Evolutionary conservation across 2,329 filamentous ascomycete genomes (phyloP).

Genomic region (Sodiomyces alkalinus): DNA sequence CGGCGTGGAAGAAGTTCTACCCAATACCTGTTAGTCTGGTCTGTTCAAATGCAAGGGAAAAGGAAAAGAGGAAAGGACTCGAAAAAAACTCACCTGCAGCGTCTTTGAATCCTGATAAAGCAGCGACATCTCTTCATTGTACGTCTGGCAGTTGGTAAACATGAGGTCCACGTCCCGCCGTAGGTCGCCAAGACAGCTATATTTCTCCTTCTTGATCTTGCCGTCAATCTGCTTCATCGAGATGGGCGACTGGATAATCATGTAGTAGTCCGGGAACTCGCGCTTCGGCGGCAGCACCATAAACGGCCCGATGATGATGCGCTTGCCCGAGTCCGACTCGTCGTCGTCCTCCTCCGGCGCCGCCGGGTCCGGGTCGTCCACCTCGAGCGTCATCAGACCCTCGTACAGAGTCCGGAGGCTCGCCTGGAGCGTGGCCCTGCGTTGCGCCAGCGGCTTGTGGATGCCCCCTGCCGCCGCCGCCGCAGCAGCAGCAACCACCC

Average conservation of each 20-base stretch:
- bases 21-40: constrained; percentile 17
- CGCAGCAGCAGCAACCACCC: constrained; percentile 19
- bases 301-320: constrained; percentile 86
- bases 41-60: too few relatives aligned
- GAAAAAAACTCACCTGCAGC: constrained; percentile 54
- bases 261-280: constrained; percentile 88
- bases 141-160: constrained; percentile 83
- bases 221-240: constrained; percentile 91
- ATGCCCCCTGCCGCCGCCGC: constrained; percentile 11
- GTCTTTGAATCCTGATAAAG: constrained; percentile 84
- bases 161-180: constrained; percentile 69
- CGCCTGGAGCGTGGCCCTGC: constrained; percentile 65
- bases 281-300: constrained; percentile 79
- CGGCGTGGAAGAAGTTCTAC: constrained; percentile 41
- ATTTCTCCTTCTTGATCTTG: constrained; percentile 94
- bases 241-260: constrained; percentile 83
- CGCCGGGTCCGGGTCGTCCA: constrained; percentile 49
- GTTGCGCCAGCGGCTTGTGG: constrained; percentile 27
- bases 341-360: constrained; percentile 41
- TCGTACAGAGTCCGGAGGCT: constrained; percentile 68
- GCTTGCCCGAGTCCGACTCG: constrained; percentile 44
- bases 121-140: constrained; percentile 90
- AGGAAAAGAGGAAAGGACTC: neutral
- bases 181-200: constrained; percentile 67
- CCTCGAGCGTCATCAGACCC: constrained; percentile 68